phyloP scores from a whole-genome alignment of 2,329 filamentous ascomycete species.

The Nannizziopsis barbatae region DNA sequence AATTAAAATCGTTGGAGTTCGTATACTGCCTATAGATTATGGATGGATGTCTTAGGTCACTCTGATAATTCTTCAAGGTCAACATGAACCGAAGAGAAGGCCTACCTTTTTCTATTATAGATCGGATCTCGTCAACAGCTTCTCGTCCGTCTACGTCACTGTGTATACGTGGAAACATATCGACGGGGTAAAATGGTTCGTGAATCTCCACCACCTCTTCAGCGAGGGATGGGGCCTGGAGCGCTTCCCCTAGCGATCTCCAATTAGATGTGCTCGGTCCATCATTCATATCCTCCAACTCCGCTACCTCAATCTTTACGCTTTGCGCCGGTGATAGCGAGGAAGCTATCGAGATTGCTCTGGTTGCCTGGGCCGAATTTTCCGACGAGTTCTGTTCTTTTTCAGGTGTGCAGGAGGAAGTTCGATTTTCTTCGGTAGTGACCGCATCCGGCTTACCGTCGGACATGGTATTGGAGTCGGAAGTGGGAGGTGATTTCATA shows the following conservation, averaged over 20 bases:
- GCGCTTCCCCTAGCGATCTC: slow-evolving; percentile 29
- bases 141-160: slow-evolving; percentile 22
- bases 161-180: slow-evolving; percentile 30
- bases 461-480: slow-evolving; percentile 14
- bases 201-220: slow-evolving; percentile 29
- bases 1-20: slow-evolving; percentile 25
- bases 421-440: not conserved
- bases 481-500: slow-evolving; percentile 28
- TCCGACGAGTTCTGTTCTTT: not conserved
- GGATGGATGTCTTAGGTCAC: not conserved
- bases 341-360: slow-evolving; percentile 22
- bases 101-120: slow-evolving; percentile 31
- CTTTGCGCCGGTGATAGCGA: slow-evolving; percentile 36
- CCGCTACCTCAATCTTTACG: slow-evolving; percentile 40
- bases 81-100: not conserved
- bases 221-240: slow-evolving; percentile 22
- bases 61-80: too few species aligned
- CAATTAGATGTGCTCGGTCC: slow-evolving; percentile 37
- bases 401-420: not conserved
- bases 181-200: slow-evolving; percentile 25
- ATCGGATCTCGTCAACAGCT: slow-evolving; percentile 25
- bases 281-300: slow-evolving; percentile 40
- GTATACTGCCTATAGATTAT: slow-evolving; percentile 20
- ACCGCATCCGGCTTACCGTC: not conserved
- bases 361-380: slow-evolving; percentile 3